These are phyloP conservation scores for Kwoniella sp. DNA, from an alignment of 768 basidiomycete species.

Conservation along the genomic window DNA sequence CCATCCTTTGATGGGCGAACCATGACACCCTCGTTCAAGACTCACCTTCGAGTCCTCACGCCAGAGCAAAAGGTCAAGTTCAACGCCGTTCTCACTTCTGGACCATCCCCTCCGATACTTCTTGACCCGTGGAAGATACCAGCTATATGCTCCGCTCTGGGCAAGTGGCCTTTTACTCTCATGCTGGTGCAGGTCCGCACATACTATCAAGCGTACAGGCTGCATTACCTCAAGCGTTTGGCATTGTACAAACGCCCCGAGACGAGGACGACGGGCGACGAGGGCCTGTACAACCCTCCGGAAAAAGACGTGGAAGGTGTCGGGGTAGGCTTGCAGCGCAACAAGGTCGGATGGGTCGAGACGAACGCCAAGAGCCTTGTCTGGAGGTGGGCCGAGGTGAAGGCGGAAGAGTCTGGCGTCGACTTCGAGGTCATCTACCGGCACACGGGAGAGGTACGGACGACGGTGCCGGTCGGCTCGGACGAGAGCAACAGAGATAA, in stretches of 20 bases:
- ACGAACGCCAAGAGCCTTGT: slow-evolving; percentile 38
- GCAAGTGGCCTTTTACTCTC: slow-evolving; percentile 56
- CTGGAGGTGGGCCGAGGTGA: slow-evolving; percentile 23
- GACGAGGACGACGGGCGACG: slow-evolving; percentile 30
- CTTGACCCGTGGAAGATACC: not conserved
- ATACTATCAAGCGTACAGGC: slow-evolving; percentile 58
- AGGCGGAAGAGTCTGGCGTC: slow-evolving; percentile 51
- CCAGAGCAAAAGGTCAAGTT: slow-evolving; percentile 55
- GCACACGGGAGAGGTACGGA: not conserved
- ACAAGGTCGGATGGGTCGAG: slow-evolving; percentile 47
- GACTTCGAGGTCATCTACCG: slow-evolving; percentile 51
- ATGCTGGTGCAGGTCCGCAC: slow-evolving; percentile 62
- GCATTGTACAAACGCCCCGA: slow-evolving; percentile 59
- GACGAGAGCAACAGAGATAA: slow-evolving; percentile 18
- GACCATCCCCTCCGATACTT: slow-evolving; percentile 53
- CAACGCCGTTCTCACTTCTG: slow-evolving; percentile 55
- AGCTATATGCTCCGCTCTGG: slow-evolving; percentile 50
- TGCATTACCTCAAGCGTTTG: slow-evolving; percentile 61
- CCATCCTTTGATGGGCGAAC: slow-evolving; percentile 12
- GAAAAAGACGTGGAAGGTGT: slow-evolving; percentile 26
- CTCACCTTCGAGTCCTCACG: slow-evolving; percentile 43
- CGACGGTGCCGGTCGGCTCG: slow-evolving; percentile 28
- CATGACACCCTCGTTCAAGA: slow-evolving; percentile 14
- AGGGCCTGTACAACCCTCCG: slow-evolving; percentile 35
- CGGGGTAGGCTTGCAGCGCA: slow-evolving; percentile 49